Conservation (phyloP, 192 early-diverging fungal species). For the Podochytrium sp. region DNA sequence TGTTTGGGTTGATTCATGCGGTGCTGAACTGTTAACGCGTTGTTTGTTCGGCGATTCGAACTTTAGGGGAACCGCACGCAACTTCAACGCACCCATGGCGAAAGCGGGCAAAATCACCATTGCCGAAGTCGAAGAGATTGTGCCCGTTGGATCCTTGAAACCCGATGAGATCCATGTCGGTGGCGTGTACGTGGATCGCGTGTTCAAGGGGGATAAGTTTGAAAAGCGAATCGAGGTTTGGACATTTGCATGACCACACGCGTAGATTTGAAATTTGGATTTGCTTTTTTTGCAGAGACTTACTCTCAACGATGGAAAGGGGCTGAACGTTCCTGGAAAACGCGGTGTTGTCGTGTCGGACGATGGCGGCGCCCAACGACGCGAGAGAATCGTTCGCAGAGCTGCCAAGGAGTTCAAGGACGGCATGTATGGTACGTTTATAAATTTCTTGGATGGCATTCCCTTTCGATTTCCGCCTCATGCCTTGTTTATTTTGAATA, state of each 20-base stretch:
- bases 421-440: slow-evolving; percentile 60
- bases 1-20: slow-evolving; percentile 16
- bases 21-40: not conserved
- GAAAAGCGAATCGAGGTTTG: slow-evolving; percentile 70
- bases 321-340: slow-evolving; percentile 30
- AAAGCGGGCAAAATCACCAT: slow-evolving; percentile 75
- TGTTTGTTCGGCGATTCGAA: not conserved
- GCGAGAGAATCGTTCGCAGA: slow-evolving; percentile 74
- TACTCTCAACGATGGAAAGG: slow-evolving; percentile 36
- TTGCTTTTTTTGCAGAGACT: not conserved
- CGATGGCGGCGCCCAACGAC: slow-evolving; percentile 30
- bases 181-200: slow-evolving; percentile 74
- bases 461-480: no score
- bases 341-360: slow-evolving; percentile 21
- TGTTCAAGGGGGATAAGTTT: slow-evolving; percentile 70
- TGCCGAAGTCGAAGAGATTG: slow-evolving; percentile 79
- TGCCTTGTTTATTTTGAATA: not conserved
- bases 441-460: not conserved
- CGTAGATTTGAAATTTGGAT: not conserved
- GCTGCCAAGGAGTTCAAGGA: slow-evolving; percentile 80
- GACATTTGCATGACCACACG: not conserved
- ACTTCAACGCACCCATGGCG: slow-evolving; percentile 81
- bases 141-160: slow-evolving; percentile 66
- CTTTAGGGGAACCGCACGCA: slow-evolving; percentile 61
- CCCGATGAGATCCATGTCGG: slow-evolving; percentile 76